phyloP scores from a whole-genome alignment of 805 yeast species.

The Yamadazyma endophytica region DNA sequence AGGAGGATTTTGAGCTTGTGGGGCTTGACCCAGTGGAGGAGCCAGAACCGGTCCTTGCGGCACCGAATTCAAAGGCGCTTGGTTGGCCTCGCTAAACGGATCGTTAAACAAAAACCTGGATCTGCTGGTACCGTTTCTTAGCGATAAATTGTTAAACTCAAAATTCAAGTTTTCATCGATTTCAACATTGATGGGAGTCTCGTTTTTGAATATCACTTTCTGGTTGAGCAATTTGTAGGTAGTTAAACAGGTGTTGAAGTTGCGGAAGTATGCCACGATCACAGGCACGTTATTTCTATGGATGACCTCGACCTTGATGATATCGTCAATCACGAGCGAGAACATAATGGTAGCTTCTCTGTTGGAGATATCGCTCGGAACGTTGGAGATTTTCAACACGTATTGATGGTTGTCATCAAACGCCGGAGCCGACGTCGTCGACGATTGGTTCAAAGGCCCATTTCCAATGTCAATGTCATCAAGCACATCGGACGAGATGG shows the following conservation, averaged over 20 bases:
- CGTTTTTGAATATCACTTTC: constrained; percentile 35
- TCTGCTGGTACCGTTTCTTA: constrained; percentile 22
- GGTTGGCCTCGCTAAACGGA: constrained; percentile 32
- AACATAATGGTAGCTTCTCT: constrained; percentile 69
- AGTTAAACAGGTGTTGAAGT: constrained; percentile 35
- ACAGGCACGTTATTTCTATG: constrained; percentile 18
- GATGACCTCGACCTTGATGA: constrained; percentile 45
- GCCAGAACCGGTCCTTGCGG: background rate
- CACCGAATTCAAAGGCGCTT: background rate
- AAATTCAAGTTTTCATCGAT: constrained; percentile 11
- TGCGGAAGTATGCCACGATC: constrained; percentile 34
- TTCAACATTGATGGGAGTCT: constrained; percentile 36
- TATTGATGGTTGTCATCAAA: no score
- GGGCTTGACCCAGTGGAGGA: background rate
- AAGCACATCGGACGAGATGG: no score
- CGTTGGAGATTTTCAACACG: constrained; percentile 38
- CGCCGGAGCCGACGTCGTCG: no score
- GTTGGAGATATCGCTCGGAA: constrained; percentile 59
- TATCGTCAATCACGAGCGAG: constrained; percentile 62
- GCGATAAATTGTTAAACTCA: constrained; percentile 7
- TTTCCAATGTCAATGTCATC: no score
- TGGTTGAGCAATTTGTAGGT: constrained; percentile 38
- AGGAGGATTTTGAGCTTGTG: background rate
- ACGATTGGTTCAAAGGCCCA: no score
- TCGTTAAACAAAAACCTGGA: constrained; percentile 71